Evolutionary conservation across 176 grass and related monocot species (phyloP).

Genomic region (Metroxylon sagu): DNA sequence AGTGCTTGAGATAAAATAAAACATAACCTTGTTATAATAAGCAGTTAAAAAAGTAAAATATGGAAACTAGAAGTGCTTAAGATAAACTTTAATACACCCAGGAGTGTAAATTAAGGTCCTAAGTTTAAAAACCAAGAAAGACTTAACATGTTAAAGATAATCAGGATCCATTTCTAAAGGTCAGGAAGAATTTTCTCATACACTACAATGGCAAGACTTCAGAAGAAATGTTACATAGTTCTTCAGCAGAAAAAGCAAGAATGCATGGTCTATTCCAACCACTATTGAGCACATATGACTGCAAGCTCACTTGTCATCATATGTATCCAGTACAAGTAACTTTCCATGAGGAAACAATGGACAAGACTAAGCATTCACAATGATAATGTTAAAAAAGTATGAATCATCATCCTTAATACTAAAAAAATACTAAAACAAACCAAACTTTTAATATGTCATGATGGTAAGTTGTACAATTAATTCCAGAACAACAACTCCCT

Average conservation of each 20-base stretch:
- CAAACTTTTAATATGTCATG: too few species aligned
- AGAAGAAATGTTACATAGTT: neutral
- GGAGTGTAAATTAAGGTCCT: too few species aligned
- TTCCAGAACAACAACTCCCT: too few species aligned
- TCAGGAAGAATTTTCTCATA: neutral
- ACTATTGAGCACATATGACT: too few species aligned
- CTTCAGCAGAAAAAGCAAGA: slow-evolving; percentile 7
- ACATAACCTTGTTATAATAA: slow-evolving; percentile 4
- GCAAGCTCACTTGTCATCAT: too few species aligned
- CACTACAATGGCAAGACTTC: neutral
- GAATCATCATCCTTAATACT: too few species aligned
- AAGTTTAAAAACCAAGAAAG: neutral
- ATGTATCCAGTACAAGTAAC: too few species aligned
- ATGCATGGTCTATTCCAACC: neutral
- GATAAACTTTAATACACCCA: neutral
- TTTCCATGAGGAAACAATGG: too few species aligned
- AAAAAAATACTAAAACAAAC: too few species aligned
- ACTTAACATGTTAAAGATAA: neutral
- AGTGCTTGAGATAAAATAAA: slow-evolving; percentile 8
- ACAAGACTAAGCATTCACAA: too few species aligned
- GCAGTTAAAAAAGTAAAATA: slow-evolving; percentile 14
- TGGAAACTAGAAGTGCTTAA: slow-evolving; percentile 2
- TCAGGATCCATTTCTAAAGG: neutral
- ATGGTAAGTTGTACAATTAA: too few species aligned
- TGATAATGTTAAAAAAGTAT: too few species aligned